phyloP scores from a whole-genome alignment of 2,329 filamentous ascomycete genomes.

The Alternaria conjuncta region DNA sequence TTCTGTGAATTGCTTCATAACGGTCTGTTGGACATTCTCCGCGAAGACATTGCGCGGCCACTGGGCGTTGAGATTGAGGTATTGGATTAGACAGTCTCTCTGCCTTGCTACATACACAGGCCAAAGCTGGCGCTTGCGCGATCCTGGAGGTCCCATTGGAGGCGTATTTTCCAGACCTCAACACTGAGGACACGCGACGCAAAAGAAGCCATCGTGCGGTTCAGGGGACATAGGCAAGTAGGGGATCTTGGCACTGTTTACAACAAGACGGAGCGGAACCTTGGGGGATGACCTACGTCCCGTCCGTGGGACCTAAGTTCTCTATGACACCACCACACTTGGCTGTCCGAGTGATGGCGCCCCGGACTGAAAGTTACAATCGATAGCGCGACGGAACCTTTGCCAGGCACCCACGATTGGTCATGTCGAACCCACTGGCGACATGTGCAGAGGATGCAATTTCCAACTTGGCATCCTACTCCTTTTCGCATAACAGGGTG shows the following conservation, averaged over 20 bases:
- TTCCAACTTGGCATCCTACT: conserved; percentile 11
- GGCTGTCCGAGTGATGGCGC: background rate
- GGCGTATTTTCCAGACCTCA: background rate
- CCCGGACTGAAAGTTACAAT: conserved; percentile 7
- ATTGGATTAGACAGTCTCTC: background rate
- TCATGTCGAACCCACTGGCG: conserved; percentile 1
- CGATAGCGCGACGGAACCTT: conserved; percentile 18
- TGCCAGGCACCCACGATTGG: background rate
- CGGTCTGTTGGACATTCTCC: background rate
- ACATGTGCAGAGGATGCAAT: conserved; percentile 18
- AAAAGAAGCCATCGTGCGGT: background rate
- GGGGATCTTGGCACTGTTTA: background rate
- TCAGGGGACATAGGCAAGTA: background rate
- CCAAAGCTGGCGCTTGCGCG: background rate
- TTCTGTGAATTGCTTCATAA: background rate
- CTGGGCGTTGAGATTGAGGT: background rate
- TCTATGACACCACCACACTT: background rate
- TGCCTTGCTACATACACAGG: background rate
- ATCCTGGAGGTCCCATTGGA: background rate
- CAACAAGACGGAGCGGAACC: background rate
- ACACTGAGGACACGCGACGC: background rate
- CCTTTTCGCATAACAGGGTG: conserved; percentile 13
- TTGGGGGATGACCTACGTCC: background rate
- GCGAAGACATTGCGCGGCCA: background rate
- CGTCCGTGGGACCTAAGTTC: background rate